Evolutionary conservation across 2,329 filamentous ascomycete genomes (phyloP).

Genomic region (Aspergillus versicolor): DNA sequence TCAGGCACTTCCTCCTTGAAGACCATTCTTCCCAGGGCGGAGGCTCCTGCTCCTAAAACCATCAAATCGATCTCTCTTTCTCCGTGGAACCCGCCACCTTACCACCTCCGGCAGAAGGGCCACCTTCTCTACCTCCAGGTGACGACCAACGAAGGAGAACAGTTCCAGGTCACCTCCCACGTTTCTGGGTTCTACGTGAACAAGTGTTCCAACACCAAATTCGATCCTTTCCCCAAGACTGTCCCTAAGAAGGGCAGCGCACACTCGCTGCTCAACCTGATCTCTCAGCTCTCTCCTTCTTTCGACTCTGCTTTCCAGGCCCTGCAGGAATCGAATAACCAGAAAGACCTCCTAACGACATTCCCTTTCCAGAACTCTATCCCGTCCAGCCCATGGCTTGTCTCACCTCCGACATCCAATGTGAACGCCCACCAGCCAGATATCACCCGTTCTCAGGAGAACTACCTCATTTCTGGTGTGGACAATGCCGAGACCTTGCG

Average conservation of each 20-base stretch:
- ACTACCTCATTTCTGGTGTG: conserved; percentile 81
- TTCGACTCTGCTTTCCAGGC: conserved; percentile 74
- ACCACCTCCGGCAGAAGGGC: conserved; percentile 84
- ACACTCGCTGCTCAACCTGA: conserved; percentile 81
- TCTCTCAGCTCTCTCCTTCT: conserved; percentile 76
- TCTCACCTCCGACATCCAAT: conserved; percentile 64
- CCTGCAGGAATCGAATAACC: conserved; percentile 80
- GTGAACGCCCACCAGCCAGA: conserved; percentile 75
- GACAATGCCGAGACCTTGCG: conserved; percentile 92
- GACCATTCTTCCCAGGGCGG: conserved; percentile 67
- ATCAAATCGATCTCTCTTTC: conserved; percentile 87
- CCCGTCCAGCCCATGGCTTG: conserved; percentile 87
- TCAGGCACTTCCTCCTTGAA: conserved; percentile 65
- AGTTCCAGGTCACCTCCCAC: conserved; percentile 88
- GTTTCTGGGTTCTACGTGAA: conserved; percentile 96
- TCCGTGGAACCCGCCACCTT: conserved; percentile 93
- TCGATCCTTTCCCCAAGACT: conserved; percentile 80
- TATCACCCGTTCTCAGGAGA: conserved; percentile 86
- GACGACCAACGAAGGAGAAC: conserved; percentile 91
- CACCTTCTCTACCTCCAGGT: conserved; percentile 88
- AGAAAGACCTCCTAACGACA: conserved; percentile 82
- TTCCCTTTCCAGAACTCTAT: conserved; percentile 96
- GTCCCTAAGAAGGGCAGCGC: conserved; percentile 75
- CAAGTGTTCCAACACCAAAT: conserved; percentile 92
- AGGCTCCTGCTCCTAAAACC: conserved; percentile 76